Conservation (phyloP, 805 yeast species). For the Yarrowia deformans region DNA sequence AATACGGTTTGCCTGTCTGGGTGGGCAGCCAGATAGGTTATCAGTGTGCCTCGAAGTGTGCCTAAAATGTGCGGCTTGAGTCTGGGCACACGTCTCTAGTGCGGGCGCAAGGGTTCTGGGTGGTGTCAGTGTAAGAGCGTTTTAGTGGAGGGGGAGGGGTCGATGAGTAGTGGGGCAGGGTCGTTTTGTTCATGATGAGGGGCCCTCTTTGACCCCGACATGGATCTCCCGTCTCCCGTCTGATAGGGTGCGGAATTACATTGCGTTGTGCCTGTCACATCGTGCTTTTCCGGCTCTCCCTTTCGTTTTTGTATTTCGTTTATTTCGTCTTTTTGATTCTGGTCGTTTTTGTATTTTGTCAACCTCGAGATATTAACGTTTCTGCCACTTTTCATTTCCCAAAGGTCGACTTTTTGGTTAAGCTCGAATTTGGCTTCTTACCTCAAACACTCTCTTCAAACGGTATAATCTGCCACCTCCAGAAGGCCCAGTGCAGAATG, state of each 20-base stretch:
- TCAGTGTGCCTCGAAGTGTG: slow-evolving; percentile 9
- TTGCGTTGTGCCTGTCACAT: slow-evolving; percentile 26
- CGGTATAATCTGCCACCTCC: background rate
- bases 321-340: background rate
- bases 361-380: background rate
- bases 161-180: slow-evolving; percentile 8
- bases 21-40: slow-evolving; percentile 34
- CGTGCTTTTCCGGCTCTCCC: background rate
- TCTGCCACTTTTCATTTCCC: background rate
- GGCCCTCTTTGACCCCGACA: too few species aligned
- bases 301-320: too few species aligned
- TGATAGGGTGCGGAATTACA: background rate
- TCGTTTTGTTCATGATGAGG: too few species aligned
- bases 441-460: background rate
- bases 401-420: background rate
- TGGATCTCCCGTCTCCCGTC: too few species aligned
- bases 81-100: slow-evolving; percentile 5
- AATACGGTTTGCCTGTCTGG: background rate
- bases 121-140: background rate
- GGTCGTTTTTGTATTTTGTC: background rate
- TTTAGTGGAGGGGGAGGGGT: slow-evolving; percentile 1
- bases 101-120: background rate
- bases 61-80: slow-evolving; percentile 9
- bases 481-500: background rate
- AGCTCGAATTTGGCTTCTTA: background rate